These are phyloP conservation scores for Verticillium dahliae DNA, from an alignment of 2,329 filamentous ascomycete genomes.

Conservation along the genomic window DNA sequence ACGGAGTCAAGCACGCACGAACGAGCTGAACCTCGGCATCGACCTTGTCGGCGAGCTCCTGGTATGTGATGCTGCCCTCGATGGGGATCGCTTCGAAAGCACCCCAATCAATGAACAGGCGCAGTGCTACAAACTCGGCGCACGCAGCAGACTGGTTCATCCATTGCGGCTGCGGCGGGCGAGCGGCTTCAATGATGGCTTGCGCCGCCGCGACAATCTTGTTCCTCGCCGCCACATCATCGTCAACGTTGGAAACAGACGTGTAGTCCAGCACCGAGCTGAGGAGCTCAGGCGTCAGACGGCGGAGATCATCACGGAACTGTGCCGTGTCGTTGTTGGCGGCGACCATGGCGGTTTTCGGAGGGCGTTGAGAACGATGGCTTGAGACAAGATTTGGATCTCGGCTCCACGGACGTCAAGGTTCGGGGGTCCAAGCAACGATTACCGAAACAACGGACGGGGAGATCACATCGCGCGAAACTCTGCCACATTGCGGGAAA, in stretches of 20 bases:
- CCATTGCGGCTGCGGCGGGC: constrained; percentile 4
- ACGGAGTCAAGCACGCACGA: constrained; percentile 3
- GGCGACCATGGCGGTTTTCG: background rate
- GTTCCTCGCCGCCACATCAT: background rate
- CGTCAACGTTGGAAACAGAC: background rate
- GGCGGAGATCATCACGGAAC: constrained; percentile 1
- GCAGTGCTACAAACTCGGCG: constrained; percentile 1
- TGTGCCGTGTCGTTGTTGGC: background rate
- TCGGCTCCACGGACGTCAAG: background rate
- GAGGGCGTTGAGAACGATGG: background rate
- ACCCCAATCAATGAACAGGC: constrained; percentile 24
- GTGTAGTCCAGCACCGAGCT: background rate
- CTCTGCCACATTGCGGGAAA: background rate
- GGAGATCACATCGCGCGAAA: background rate
- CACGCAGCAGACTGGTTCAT: constrained; percentile 4
- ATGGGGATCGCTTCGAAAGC: constrained; percentile 24
- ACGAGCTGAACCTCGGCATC: constrained; percentile 21
- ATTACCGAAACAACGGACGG: background rate
- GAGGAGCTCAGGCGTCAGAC: background rate
- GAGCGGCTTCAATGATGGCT: constrained; percentile 2
- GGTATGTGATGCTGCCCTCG: constrained; percentile 19
- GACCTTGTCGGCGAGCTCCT: constrained; percentile 20
- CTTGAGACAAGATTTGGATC: background rate
- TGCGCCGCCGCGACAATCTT: constrained; percentile 4
- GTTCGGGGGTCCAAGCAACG: background rate